Conservation (phyloP, 2,329 filamentous ascomycete species). For the Verticillium nubilum region DNA sequence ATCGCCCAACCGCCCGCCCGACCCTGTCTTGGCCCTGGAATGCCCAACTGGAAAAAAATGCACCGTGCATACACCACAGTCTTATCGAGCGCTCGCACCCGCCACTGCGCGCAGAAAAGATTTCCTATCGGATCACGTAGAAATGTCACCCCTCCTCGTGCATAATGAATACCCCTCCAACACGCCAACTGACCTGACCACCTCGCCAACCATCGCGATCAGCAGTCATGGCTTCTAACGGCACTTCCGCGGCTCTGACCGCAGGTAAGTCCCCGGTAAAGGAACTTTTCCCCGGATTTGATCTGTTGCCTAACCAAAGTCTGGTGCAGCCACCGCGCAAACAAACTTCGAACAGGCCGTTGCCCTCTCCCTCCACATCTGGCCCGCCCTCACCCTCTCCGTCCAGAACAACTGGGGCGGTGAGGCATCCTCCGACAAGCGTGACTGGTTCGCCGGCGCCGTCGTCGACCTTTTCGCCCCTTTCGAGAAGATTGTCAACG, state of each 20-base stretch:
- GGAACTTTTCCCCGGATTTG: too few species aligned
- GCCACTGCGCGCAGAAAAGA: neutral
- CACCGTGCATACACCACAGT: neutral
- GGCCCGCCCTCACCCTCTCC: constrained; percentile 82
- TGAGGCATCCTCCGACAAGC: constrained; percentile 75
- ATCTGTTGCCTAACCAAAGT: constrained; percentile 10
- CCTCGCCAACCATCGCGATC: neutral
- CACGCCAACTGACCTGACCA: neutral
- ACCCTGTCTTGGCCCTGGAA: neutral
- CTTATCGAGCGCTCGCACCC: neutral
- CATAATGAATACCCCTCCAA: neutral
- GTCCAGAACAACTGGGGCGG: constrained; percentile 88
- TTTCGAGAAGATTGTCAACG: constrained; percentile 39
- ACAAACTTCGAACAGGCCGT: constrained; percentile 79
- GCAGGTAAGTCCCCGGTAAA: constrained; percentile 8
- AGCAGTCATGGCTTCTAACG: constrained; percentile 10
- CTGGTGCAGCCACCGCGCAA: constrained; percentile 46
- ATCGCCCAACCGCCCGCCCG: too few species aligned
- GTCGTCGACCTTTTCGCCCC: constrained; percentile 76
- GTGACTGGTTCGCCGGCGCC: constrained; percentile 92
- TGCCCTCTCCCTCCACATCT: constrained; percentile 78
- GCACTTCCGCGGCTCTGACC: constrained; percentile 7
- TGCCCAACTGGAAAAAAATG: neutral
- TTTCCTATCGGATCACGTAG: neutral
- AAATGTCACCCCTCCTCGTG: neutral